A percentile compares a stretch with the other conserved stretches of the same genome.
phyloP scores from a whole-genome alignment of 139 green algal species.

The Raphidocelis subcapitata region DNA sequence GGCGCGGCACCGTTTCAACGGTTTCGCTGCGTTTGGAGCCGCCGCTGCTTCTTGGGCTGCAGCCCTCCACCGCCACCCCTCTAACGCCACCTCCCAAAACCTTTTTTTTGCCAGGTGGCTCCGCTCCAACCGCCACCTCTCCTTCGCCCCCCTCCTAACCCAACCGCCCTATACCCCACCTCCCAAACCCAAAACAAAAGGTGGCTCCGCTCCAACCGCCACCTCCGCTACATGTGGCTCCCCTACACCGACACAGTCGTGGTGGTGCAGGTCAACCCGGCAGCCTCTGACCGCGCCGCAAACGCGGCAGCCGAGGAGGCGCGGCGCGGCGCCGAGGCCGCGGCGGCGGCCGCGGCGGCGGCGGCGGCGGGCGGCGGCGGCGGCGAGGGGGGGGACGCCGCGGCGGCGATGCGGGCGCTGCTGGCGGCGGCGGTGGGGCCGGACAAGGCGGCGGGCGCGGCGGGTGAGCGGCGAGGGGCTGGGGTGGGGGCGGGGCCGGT shows the following conservation, averaged over 20 bases:
- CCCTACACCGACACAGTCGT: conserved; percentile 91
- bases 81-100: too few species aligned
- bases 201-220: conserved; percentile 60
- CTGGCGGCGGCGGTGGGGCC: not conserved
- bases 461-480: conserved; percentile 2
- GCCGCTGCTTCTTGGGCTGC: too few species aligned
- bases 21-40: too few species aligned
- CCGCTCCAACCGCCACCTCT: too few species aligned
- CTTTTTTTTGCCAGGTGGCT: too few species aligned
- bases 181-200: too few species aligned
- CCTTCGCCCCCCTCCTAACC: too few species aligned
- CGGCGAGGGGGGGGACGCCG: not conserved
- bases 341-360: not conserved
- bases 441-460: conserved; percentile 2
- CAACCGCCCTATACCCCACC: too few species aligned
- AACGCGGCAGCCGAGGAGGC: too few species aligned
- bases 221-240: conserved; percentile 98
- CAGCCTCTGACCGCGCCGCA: not conserved
- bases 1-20: too few species aligned
- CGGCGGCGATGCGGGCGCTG: not conserved
- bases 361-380: not conserved
- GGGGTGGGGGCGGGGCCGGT: not conserved
- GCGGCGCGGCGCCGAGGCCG: too few species aligned
- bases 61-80: too few species aligned
- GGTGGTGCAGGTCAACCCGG: conserved; percentile 50